phyloP scores from a whole-genome alignment of 1,284 basidiomycete genomes.

The Melampsora larici-populina region DNA sequence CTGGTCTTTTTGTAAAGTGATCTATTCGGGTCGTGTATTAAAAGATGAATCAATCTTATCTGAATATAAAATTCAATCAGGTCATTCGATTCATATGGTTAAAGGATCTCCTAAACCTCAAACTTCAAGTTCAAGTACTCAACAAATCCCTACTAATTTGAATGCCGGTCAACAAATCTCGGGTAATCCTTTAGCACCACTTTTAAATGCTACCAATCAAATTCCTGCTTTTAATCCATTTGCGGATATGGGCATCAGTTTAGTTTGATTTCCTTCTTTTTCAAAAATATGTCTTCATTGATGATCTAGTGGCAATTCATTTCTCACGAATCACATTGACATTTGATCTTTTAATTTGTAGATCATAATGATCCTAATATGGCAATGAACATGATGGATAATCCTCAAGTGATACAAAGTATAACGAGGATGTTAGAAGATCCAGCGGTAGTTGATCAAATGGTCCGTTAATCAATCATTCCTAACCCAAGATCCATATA shows the following conservation, averaged over 20 bases:
- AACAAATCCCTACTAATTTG: constrained; percentile 67
- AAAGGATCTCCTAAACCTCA: constrained; percentile 69
- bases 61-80: constrained; percentile 75
- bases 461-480: constrained; percentile 49
- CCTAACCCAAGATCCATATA: background rate
- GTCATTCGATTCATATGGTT: constrained; percentile 61
- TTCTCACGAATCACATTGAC: background rate
- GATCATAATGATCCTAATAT: constrained; percentile 43
- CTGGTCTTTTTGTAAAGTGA: constrained; percentile 25
- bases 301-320: constrained; percentile 57
- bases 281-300: background rate
- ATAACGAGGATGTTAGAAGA: constrained; percentile 54
- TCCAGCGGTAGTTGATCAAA: constrained; percentile 73
- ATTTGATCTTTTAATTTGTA: background rate
- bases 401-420: constrained; percentile 40
- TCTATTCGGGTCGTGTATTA: constrained; percentile 54
- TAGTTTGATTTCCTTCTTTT: background rate
- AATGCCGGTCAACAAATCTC: constrained; percentile 53
- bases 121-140: constrained; percentile 61
- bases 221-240: constrained; percentile 84
- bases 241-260: constrained; percentile 74
- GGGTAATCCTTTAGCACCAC: constrained; percentile 53
- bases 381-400: constrained; percentile 44
- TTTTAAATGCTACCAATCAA: constrained; percentile 51
- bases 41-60: constrained; percentile 79